These are phyloP conservation scores for Claviceps arundinis DNA, from an alignment of 2,329 filamentous ascomycete genomes.

Conservation along the genomic window DNA sequence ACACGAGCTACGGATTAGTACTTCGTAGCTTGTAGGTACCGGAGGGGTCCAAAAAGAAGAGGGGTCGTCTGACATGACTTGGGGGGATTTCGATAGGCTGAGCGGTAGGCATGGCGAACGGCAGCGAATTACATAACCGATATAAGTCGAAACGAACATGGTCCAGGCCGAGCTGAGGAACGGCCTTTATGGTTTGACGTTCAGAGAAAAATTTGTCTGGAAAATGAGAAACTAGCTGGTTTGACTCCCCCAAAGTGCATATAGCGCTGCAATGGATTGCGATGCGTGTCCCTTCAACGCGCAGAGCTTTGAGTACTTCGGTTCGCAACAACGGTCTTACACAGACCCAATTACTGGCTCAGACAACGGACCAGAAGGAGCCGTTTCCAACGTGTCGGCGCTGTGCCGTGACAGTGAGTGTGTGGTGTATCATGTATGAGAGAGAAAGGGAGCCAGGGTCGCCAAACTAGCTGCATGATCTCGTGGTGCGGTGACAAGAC, in stretches of 20 bases:
- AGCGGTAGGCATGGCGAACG: neutral
- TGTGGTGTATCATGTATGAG: neutral
- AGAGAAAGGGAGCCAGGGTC: neutral
- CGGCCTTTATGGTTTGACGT: neutral
- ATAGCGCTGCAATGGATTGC: neutral
- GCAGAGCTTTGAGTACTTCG: neutral
- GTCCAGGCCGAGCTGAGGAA: neutral
- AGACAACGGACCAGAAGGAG: neutral
- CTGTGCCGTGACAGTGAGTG: neutral
- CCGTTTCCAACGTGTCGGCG: neutral
- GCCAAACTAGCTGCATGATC: neutral
- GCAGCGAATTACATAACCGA: neutral
- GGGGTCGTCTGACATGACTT: neutral
- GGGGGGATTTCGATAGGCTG: neutral
- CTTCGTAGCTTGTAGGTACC: neutral
- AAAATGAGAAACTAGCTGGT: neutral
- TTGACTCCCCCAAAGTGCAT: neutral
- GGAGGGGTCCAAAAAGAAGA: neutral
- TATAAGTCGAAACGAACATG: neutral
- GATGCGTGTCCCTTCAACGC: neutral
- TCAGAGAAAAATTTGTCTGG: too few species aligned
- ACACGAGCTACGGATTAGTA: neutral
- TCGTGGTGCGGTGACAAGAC: constrained; percentile 4
- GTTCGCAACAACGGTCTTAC: neutral
- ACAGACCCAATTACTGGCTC: neutral